Percentiles rank a stretch among this genome's conserved stretches.
These are phyloP conservation scores for Lachnellula cervina DNA, from an alignment of 2,329 filamentous ascomycete species.

Conservation along the genomic window DNA sequence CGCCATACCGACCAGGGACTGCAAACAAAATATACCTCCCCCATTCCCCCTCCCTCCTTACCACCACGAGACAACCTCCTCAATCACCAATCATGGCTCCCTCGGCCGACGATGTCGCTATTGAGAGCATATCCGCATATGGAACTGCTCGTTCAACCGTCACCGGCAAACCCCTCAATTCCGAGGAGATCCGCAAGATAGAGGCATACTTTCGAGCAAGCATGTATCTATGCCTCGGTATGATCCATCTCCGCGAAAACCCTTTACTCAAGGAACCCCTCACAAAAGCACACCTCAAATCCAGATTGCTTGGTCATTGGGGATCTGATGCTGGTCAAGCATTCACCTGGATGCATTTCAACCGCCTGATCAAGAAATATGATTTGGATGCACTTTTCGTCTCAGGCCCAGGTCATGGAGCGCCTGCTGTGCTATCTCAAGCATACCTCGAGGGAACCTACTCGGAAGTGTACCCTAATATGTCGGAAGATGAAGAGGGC, in stretches of 20 bases:
- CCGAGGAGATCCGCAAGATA: conserved; percentile 63
- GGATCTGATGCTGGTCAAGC: conserved; percentile 76
- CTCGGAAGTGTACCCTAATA: conserved; percentile 71
- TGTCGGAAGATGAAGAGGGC: conserved; percentile 62
- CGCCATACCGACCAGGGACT: background rate
- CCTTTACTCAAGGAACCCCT: conserved; percentile 67
- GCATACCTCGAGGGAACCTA: conserved; percentile 75
- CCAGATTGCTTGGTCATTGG: conserved; percentile 71
- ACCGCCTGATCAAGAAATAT: conserved; percentile 76
- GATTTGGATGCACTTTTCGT: conserved; percentile 68
- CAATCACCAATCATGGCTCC: conserved; percentile 18
- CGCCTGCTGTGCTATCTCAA: conserved; percentile 70
- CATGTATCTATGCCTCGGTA: conserved; percentile 70
- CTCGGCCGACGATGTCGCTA: conserved; percentile 32
- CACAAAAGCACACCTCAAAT: conserved; percentile 64
- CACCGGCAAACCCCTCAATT: conserved; percentile 54
- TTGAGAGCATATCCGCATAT: conserved; percentile 57
- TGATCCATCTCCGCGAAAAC: conserved; percentile 75
- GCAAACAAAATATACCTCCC: background rate
- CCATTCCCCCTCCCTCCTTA: background rate
- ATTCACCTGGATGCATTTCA: conserved; percentile 79
- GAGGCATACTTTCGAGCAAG: conserved; percentile 71
- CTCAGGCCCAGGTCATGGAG: conserved; percentile 73
- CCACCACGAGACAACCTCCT: background rate
- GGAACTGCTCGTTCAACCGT: conserved; percentile 62